Evolutionary conservation across 805 yeast species (phyloP).

Genomic region (Wickerhamiella cacticola): DNA sequence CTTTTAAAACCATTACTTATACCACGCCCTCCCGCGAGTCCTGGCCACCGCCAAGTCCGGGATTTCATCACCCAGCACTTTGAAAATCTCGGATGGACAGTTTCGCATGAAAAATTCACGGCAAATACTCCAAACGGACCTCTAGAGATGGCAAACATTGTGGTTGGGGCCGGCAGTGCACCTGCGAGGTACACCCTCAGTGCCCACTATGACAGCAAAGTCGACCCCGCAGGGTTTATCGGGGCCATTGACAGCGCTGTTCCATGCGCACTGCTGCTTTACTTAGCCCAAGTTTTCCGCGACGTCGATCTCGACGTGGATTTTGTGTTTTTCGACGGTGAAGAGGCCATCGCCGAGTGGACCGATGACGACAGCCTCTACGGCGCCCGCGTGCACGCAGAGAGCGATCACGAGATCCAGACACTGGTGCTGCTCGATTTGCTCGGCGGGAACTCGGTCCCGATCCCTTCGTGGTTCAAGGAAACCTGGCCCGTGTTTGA

Average conservation of each 20-base stretch:
- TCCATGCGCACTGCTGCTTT: conserved; percentile 42
- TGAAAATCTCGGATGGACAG: conserved; percentile 23
- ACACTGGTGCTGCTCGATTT: conserved; percentile 40
- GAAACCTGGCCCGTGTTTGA: conserved; percentile 32
- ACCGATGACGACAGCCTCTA: conserved; percentile 40
- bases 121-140: conserved; percentile 32
- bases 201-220: conserved; percentile 46
- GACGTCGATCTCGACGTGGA: conserved; percentile 28
- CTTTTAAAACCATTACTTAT: conserved; percentile 20
- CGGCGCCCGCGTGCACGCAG: conserved; percentile 43
- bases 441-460: conserved; percentile 32
- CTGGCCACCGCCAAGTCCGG: conserved; percentile 16
- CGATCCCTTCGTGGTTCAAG: conserved; percentile 36
- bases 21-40: conserved; percentile 22
- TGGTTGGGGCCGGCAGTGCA: conserved; percentile 21
- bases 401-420: conserved; percentile 28
- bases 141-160: conserved; percentile 27
- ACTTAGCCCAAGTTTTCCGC: conserved; percentile 30
- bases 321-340: conserved; percentile 48
- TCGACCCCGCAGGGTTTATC: conserved; percentile 40
- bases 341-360: conserved; percentile 49
- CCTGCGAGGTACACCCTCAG: conserved; percentile 26
- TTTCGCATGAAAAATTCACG: conserved; percentile 25
- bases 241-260: conserved; percentile 53
- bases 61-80: conserved; percentile 26